A percentile compares a stretch with the other conserved stretches of the same genome.
These are phyloP conservation scores for Sclerotinia minor DNA, from an alignment of 2,329 filamentous ascomycete genomes.

Conservation along the genomic window DNA sequence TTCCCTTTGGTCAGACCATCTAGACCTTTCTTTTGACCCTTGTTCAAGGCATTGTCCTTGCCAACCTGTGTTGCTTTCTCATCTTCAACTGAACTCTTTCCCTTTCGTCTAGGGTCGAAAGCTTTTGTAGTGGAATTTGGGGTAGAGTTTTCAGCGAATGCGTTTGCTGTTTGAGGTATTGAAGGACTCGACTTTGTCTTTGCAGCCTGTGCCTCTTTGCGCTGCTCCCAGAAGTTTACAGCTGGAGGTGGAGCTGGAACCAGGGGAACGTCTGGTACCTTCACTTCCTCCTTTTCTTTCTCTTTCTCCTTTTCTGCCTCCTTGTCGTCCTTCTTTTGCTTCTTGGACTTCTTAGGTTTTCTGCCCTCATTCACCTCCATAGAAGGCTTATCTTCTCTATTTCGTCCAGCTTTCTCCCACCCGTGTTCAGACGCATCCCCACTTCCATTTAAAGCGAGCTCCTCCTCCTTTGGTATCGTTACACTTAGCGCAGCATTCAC, in stretches of 20 bases:
- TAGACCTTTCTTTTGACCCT: slow-evolving; percentile 45
- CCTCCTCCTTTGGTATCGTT: slow-evolving; percentile 53
- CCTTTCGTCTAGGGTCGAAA: slow-evolving; percentile 45
- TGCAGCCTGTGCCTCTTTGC: slow-evolving; percentile 63
- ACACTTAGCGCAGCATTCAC: slow-evolving; percentile 52
- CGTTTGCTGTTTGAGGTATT: slow-evolving; percentile 27
- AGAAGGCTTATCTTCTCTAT: slow-evolving; percentile 59
- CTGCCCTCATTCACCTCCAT: slow-evolving; percentile 43
- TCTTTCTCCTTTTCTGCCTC: slow-evolving; percentile 58
- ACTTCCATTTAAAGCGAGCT: slow-evolving; percentile 61
- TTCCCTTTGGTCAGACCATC: slow-evolving; percentile 41
- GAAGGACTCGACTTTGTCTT: slow-evolving; percentile 46
- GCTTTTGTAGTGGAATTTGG: slow-evolving; percentile 37
- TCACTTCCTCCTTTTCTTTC: slow-evolving; percentile 59
- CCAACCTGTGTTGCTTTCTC: slow-evolving; percentile 37
- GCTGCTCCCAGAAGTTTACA: slow-evolving; percentile 86
- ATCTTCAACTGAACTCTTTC: slow-evolving; percentile 46
- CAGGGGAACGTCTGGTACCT: slow-evolving; percentile 53
- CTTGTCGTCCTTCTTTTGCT: slow-evolving; percentile 43
- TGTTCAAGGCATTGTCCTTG: slow-evolving; percentile 43
- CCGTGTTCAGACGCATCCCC: slow-evolving; percentile 60
- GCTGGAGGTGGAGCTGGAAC: slow-evolving; percentile 78
- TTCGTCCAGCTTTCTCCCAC: slow-evolving; percentile 67
- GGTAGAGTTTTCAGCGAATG: slow-evolving; percentile 23
- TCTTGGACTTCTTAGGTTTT: slow-evolving; percentile 39